Conservation (phyloP, 495 filamentous ascomycete genomes). For the Xylaria flabelliformis region DNA sequence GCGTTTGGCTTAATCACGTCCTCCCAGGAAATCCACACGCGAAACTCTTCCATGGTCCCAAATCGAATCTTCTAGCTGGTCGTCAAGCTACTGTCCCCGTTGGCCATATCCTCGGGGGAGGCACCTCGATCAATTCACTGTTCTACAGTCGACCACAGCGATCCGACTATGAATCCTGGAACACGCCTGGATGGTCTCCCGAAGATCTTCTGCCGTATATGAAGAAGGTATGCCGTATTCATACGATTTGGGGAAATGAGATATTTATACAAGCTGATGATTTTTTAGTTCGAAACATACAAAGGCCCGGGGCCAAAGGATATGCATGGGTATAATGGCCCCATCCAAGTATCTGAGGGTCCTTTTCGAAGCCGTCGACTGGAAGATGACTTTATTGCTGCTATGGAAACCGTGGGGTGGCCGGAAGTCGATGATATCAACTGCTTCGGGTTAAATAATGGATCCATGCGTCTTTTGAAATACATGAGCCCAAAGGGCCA, state of each 20-base stretch:
- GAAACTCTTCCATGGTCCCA: constrained; percentile 39
- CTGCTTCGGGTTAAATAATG: constrained; percentile 41
- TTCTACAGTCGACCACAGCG: constrained; percentile 41
- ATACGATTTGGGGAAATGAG: constrained; percentile 44
- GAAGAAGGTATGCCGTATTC: constrained; percentile 55
- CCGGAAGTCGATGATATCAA: constrained; percentile 48
- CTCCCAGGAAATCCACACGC: constrained; percentile 36
- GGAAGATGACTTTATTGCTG: constrained; percentile 51
- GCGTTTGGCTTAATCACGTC: constrained; percentile 37
- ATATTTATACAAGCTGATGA: neutral
- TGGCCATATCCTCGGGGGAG: constrained; percentile 62
- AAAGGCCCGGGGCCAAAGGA: constrained; percentile 32
- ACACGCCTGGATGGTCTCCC: constrained; percentile 54
- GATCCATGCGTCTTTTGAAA: constrained; percentile 32
- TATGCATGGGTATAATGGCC: constrained; percentile 56
- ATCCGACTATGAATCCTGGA: constrained; percentile 58
- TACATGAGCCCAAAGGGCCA: constrained; percentile 43
- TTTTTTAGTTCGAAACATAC: constrained; percentile 52
- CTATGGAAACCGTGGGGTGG: constrained; percentile 47
- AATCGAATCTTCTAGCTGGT: constrained; percentile 47
- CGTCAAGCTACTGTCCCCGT: constrained; percentile 53
- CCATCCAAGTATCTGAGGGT: constrained; percentile 55
- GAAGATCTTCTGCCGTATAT: constrained; percentile 56
- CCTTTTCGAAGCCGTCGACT: constrained; percentile 34
- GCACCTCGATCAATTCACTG: constrained; percentile 63